A percentile compares a stretch with the other conserved stretches of the same genome.
phyloP scores from a whole-genome alignment of 164 flowering plant species.

The Umbellularia californica region DNA sequence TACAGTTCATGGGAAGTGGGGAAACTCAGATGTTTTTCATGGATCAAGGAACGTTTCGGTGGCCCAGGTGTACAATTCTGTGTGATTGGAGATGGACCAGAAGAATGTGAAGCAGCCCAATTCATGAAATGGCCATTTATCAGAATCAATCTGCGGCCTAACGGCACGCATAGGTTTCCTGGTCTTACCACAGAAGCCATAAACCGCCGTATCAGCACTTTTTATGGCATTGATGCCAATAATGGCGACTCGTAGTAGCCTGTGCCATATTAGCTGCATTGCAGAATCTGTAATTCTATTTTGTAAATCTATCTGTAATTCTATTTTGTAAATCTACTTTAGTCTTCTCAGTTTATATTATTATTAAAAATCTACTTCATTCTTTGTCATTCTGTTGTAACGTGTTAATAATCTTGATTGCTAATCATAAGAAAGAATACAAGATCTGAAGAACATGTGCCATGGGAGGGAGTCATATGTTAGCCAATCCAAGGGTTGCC shows the following conservation, averaged over 20 bases:
- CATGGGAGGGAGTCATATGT: too few relatives aligned
- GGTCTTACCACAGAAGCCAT: slow-evolving; percentile 66
- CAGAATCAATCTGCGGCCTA: slow-evolving; percentile 56
- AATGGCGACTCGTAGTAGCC: slow-evolving; percentile 26
- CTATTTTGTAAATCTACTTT: neutral
- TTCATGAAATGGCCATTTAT: slow-evolving; percentile 85
- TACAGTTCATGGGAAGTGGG: slow-evolving; percentile 97
- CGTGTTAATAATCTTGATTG: too few relatives aligned
- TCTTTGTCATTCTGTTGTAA: too few relatives aligned
- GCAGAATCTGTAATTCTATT: neutral
- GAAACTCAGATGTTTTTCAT: slow-evolving; percentile 70
- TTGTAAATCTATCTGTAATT: slow-evolving; percentile 1
- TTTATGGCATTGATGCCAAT: slow-evolving; percentile 48
- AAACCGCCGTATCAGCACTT: slow-evolving; percentile 52
- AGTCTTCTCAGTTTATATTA: neutral
- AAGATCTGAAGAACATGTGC: too few relatives aligned
- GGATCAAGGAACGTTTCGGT: slow-evolving; percentile 69
- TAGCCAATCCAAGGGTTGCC: too few relatives aligned
- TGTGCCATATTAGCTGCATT: slow-evolving; percentile 1
- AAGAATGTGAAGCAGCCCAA: slow-evolving; percentile 90
- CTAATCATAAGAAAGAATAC: too few relatives aligned
- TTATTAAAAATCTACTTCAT: too few relatives aligned
- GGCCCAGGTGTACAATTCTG: slow-evolving; percentile 61
- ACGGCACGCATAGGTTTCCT: slow-evolving; percentile 67
- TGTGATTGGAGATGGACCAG: slow-evolving; percentile 94